Percentiles rank a stretch among this genome's conserved stretches.
phyloP scores from a whole-genome alignment of 345 rosid species.

The Eucalyptus caleyi region DNA sequence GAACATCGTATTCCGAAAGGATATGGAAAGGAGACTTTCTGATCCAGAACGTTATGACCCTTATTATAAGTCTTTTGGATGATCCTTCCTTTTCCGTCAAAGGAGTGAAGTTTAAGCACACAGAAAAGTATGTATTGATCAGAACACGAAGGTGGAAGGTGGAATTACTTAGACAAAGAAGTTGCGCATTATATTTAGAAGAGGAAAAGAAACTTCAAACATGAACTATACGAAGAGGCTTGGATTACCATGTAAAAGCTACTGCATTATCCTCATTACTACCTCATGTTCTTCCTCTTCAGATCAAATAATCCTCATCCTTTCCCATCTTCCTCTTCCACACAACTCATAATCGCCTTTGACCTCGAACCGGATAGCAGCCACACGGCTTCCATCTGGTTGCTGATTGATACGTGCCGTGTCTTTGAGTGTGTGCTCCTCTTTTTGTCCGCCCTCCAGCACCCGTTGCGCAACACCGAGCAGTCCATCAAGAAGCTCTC shows the following conservation, averaged over 20 bases:
- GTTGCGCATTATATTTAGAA: not conserved
- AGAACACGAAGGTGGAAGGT: not conserved
- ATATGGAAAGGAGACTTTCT: not conserved
- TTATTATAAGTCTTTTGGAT: not conserved
- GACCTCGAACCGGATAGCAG: not conserved
- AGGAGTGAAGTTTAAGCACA: not conserved
- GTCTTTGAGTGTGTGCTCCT: constrained; percentile 27
- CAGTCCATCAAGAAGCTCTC: constrained; percentile 88
- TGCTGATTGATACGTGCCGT: constrained; percentile 43
- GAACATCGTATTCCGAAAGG: not conserved
- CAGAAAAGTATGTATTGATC: not conserved
- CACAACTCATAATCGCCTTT: not conserved
- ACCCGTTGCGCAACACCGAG: constrained; percentile 31
- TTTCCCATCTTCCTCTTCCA: not conserved
- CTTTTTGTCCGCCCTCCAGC: constrained; percentile 1
- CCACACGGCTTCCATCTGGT: constrained; percentile 58
- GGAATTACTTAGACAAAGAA: not conserved
- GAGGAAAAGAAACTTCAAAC: not conserved
- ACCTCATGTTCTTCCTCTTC: not conserved
- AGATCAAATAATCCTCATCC: not conserved
- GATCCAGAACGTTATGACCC: not conserved
- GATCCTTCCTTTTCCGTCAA: not conserved
- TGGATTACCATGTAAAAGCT: not conserved
- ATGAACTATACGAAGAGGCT: not conserved
- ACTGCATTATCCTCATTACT: not conserved